phyloP scores from a whole-genome alignment of 805 yeast species.

The Lachancea thermotolerans region DNA sequence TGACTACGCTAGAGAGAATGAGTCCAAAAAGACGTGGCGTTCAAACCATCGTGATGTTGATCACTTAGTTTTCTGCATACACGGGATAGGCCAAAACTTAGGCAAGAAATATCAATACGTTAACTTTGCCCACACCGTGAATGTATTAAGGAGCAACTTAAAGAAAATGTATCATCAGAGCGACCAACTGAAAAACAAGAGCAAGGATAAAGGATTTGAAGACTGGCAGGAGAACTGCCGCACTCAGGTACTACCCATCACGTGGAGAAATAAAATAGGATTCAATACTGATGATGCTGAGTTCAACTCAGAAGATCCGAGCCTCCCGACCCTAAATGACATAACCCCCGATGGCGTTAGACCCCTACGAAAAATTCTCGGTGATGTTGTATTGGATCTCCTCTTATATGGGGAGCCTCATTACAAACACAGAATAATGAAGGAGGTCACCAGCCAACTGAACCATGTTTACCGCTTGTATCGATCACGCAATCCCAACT shows the following conservation, averaged over 20 bases:
- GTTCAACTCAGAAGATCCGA: slow-evolving; percentile 33
- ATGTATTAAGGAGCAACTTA: slow-evolving; percentile 53
- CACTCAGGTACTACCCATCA: slow-evolving; percentile 80
- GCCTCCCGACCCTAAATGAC: slow-evolving; percentile 58
- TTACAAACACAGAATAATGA: slow-evolving; percentile 55
- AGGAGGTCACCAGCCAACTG: slow-evolving; percentile 54
- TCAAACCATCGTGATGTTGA: slow-evolving; percentile 37
- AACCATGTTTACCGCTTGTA: slow-evolving; percentile 57
- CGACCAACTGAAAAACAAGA: slow-evolving; percentile 36
- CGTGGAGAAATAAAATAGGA: slow-evolving; percentile 80
- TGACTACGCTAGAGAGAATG: slow-evolving; percentile 43
- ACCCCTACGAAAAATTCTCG: slow-evolving; percentile 69
- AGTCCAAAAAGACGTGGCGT: slow-evolving; percentile 36
- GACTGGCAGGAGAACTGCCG: slow-evolving; percentile 45
- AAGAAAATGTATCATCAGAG: slow-evolving; percentile 42
- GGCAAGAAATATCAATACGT: slow-evolving; percentile 74
- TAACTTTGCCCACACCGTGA: slow-evolving; percentile 81
- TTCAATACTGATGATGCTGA: slow-evolving; percentile 46
- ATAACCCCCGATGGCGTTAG: slow-evolving; percentile 73
- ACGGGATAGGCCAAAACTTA: slow-evolving; percentile 89
- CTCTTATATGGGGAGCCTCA: slow-evolving; percentile 69
- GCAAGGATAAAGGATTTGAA: slow-evolving; percentile 36
- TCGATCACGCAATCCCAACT: slow-evolving; percentile 56
- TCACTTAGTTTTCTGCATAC: slow-evolving; percentile 75
- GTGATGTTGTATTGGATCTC: slow-evolving; percentile 82